phyloP scores from a whole-genome alignment of 2,329 filamentous ascomycete genomes.

The Plenodomus biglobosus region DNA sequence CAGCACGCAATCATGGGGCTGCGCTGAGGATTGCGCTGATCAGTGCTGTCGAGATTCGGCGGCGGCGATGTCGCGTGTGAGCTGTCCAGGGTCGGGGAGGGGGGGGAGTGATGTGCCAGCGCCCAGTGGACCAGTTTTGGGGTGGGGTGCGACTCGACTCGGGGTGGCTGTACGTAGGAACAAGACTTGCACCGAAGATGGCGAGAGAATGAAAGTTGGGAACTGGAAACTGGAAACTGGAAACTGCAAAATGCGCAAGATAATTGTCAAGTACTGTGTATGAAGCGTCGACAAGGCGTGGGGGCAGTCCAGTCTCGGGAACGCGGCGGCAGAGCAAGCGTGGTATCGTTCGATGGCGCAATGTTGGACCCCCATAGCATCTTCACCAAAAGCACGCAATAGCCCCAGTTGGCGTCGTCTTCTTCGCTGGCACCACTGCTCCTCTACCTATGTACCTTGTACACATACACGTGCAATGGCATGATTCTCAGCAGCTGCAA shows the following conservation, averaged over 20 bases:
- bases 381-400: slow-evolving; percentile 18
- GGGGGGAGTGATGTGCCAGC: no score
- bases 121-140: slow-evolving; percentile 8
- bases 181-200: no score
- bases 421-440: neutral
- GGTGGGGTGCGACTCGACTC: neutral
- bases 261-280: no score
- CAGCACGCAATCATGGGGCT: slow-evolving; percentile 14
- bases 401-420: neutral
- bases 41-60: slow-evolving; percentile 23
- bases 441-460: no score
- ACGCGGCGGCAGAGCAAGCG: slow-evolving; percentile 3
- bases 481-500: no score
- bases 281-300: slow-evolving; percentile 1
- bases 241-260: no score
- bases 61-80: slow-evolving; percentile 23
- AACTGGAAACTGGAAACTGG: no score
- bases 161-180: no score
- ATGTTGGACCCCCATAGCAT: slow-evolving; percentile 12
- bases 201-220: no score
- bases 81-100: slow-evolving; percentile 13
- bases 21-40: slow-evolving; percentile 11
- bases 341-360: slow-evolving; percentile 8
- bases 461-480: neutral
- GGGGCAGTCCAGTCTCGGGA: neutral